Base-by-base conservation (phyloP, 2,329 filamentous ascomycete genomes). In the Coleophoma cylindrospora region DNA sequence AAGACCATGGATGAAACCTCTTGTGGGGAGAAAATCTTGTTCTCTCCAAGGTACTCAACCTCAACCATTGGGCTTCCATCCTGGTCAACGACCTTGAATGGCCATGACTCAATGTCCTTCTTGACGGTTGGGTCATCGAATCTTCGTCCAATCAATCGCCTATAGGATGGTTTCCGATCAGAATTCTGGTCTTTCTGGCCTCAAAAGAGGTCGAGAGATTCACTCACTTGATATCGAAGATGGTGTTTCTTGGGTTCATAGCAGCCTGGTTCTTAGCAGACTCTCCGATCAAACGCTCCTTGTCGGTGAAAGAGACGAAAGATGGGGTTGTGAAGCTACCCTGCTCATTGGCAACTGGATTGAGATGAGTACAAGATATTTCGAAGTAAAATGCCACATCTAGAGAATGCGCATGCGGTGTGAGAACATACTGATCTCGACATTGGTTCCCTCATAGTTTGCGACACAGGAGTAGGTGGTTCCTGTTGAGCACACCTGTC, bases 401-500 rank as follows among this genome's bases (percentile, higher is more conserved):
- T 27, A 27, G 9, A 27, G 7, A 10, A 27, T 27, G 27, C 27
- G 27, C 27, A 10, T 27, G 27, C 27, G 6, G 9, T 7, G 27
- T 27, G 46, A 54, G 54, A 58, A 76, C 83, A 66, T 77, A 87
- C 83, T 96, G 83, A 99, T 99, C 76, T 99, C 94, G 74, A 97
- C 92, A 86, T 96, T 96, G 81, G 83, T 92, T 74, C 94, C 94
- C 79, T 97, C 94, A 79, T 97, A 99, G 76, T 88, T 95, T 77
- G 94, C 94, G 79, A 97, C 94, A 77, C 94, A 99, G 70, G 94
- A 97, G 85, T 99, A 99, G 75, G 94, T 99, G 66, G 94, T 99
- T 76, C 94, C 92, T 96, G 65, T 59, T 54, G 33, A 54, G 46
- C 27, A 43, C 27, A 27, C 27, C 9, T 27, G 27, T 27, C 27